phyloP scores from a whole-genome alignment of 2,329 filamentous ascomycete species.

The Talaromyces sp. region DNA sequence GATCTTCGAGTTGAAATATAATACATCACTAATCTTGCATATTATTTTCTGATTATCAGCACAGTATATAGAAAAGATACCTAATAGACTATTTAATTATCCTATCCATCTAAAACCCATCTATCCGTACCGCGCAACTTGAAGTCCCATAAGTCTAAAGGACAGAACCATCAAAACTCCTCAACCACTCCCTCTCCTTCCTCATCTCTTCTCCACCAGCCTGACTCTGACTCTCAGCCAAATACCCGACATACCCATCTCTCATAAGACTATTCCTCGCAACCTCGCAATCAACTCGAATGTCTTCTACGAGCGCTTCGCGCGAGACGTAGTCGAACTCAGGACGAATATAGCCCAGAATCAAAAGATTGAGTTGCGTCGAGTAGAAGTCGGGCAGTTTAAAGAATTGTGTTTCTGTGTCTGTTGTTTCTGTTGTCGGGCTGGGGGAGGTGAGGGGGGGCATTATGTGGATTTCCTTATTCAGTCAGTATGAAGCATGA shows the following conservation, averaged over 20 bases:
- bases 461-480: constrained; percentile 77
- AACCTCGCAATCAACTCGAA: constrained; percentile 82
- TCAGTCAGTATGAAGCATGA: not conserved
- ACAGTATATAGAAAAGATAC: not conserved
- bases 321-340: constrained; percentile 84
- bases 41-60: not conserved
- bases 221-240: constrained; percentile 40
- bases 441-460: constrained; percentile 58
- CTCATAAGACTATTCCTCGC: constrained; percentile 69
- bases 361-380: constrained; percentile 69
- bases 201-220: constrained; percentile 28
- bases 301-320: constrained; percentile 83
- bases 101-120: not conserved
- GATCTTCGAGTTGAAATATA: not conserved
- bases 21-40: not conserved
- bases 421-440: constrained; percentile 25
- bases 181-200: constrained; percentile 35
- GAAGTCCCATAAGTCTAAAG: not conserved
- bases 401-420: constrained; percentile 27
- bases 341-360: constrained; percentile 83
- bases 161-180: constrained; percentile 24
- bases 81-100: not conserved
- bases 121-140: not conserved
- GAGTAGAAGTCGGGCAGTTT: constrained; percentile 75
- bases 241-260: constrained; percentile 53